These are phyloP conservation scores for Penicillium manginii DNA, from an alignment of 495 filamentous ascomycete genomes.

Conservation along the genomic window DNA sequence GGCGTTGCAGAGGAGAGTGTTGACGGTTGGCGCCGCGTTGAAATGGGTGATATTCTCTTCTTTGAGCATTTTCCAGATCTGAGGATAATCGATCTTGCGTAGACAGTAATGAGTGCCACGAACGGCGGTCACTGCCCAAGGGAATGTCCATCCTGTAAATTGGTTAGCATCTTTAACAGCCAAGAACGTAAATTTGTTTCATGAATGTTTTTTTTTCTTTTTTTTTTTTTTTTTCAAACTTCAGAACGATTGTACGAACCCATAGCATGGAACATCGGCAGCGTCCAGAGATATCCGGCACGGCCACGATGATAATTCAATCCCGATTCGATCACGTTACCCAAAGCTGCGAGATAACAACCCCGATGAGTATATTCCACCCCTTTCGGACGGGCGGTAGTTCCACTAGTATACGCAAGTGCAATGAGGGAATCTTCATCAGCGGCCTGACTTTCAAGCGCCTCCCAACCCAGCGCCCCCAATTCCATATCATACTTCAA, in stretches of 20 bases:
- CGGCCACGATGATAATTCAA: conserved; percentile 70
- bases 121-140: conserved; percentile 89
- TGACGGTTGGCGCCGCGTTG: conserved; percentile 95
- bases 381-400: conserved; percentile 89
- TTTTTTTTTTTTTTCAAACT: no score
- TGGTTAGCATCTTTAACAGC: neutral
- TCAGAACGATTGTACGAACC: conserved; percentile 45
- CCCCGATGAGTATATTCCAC: conserved; percentile 91
- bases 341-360: conserved; percentile 81
- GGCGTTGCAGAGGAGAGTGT: conserved; percentile 84
- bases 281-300: conserved; percentile 86
- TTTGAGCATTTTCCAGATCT: conserved; percentile 88
- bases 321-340: conserved; percentile 85
- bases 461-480: conserved; percentile 75
- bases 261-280: conserved; percentile 96
- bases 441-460: conserved; percentile 64
- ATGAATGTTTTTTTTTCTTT: no score
- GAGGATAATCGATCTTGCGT: conserved; percentile 89
- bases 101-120: conserved; percentile 94
- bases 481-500: conserved; percentile 65
- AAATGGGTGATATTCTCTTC: conserved; percentile 89
- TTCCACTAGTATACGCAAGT: conserved; percentile 91
- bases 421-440: conserved; percentile 83
- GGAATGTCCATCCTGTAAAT: conserved; percentile 69
- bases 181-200: neutral